phyloP scores from a whole-genome alignment of 192 early-diverging fungal genomes.

The Backusella liffmaniae region DNA sequence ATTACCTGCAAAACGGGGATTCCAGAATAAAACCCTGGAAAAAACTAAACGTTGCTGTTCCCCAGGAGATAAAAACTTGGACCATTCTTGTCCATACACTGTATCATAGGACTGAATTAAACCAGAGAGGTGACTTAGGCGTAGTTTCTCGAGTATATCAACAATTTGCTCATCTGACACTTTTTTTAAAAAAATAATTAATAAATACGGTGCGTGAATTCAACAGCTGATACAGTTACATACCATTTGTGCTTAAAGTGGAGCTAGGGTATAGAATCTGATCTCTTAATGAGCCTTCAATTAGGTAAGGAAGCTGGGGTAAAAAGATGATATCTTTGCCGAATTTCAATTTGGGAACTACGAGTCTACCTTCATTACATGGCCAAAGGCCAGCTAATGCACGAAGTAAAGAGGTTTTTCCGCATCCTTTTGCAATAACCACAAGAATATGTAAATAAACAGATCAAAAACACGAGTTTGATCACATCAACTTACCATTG shows the following conservation, averaged over 20 bases:
- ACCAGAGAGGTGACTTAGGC: slow-evolving; percentile 40
- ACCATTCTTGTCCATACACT: slow-evolving; percentile 55
- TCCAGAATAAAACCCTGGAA: slow-evolving; percentile 65
- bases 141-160: slow-evolving; percentile 31
- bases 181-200: slow-evolving; percentile 12
- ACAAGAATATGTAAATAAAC: neutral
- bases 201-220: neutral
- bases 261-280: slow-evolving; percentile 63
- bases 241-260: slow-evolving; percentile 11
- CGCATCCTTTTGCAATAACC: slow-evolving; percentile 41
- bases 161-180: slow-evolving; percentile 48
- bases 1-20: slow-evolving; percentile 72
- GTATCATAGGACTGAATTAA: slow-evolving; percentile 43
- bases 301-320: slow-evolving; percentile 66
- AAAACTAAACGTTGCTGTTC: slow-evolving; percentile 74
- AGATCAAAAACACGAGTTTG: neutral
- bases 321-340: slow-evolving; percentile 59
- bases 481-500: slow-evolving; percentile 57
- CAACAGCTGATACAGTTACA: slow-evolving; percentile 2
- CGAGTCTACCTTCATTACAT: slow-evolving; percentile 45
- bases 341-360: slow-evolving; percentile 18
- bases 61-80: slow-evolving; percentile 70
- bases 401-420: slow-evolving; percentile 82
- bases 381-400: slow-evolving; percentile 78
- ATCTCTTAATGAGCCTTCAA: slow-evolving; percentile 59